Conservation (phyloP, 768 basidiomycete species). For the Podaxis sp. region DNA sequence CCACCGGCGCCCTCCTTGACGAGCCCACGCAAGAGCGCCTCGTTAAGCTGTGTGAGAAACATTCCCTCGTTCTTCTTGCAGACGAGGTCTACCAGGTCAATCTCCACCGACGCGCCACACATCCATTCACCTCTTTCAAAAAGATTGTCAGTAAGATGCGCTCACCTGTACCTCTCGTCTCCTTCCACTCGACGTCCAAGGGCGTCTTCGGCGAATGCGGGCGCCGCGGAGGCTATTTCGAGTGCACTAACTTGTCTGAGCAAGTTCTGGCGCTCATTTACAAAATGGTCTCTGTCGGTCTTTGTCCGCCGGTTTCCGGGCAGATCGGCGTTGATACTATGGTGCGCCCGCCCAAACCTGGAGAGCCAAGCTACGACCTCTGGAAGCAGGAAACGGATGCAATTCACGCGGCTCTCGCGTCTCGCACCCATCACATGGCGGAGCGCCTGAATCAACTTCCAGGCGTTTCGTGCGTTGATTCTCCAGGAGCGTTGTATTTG, state of each 20-base stretch:
- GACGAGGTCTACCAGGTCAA: conserved; percentile 99
- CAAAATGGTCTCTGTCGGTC: conserved; percentile 90
- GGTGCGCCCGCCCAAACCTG: conserved; percentile 83
- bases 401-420: conserved; percentile 72
- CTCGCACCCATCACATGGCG: conserved; percentile 73
- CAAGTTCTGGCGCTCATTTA: conserved; percentile 86
- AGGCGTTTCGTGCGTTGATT: conserved; percentile 88
- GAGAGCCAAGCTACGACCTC: conserved; percentile 69
- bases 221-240: conserved; percentile 95
- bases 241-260: conserved; percentile 77
- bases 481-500: conserved; percentile 92
- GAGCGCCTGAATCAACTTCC: conserved; percentile 75
- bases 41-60: conserved; percentile 80
- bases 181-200: conserved; percentile 98
- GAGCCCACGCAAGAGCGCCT: conserved; percentile 68
- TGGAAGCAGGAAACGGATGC: conserved; percentile 84
- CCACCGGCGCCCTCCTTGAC: conserved; percentile 85
- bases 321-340: conserved; percentile 94
- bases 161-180: conserved; percentile 81
- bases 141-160: conserved; percentile 68
- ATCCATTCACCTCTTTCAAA: conserved; percentile 93
- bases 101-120: conserved; percentile 63
- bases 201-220: conserved; percentile 97
- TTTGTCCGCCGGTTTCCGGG: conserved; percentile 88
- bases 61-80: conserved; percentile 86